Conservation (phyloP, 1,284 basidiomycete species). For the Fistulina hepatica region DNA sequence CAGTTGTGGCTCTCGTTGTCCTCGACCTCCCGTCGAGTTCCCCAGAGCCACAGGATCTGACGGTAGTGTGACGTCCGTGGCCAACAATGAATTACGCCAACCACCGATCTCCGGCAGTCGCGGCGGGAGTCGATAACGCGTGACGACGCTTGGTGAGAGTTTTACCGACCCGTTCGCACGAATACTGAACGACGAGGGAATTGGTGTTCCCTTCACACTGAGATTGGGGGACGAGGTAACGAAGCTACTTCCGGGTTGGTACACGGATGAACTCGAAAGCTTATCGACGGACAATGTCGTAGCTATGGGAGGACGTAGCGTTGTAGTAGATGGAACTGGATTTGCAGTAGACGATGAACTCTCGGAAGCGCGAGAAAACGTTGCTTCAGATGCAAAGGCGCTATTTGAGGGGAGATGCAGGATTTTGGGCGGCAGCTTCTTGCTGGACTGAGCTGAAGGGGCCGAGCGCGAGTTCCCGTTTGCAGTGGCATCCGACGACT, state of each 20-base stretch:
- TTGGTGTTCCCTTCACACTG: neutral
- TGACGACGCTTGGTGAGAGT: neutral
- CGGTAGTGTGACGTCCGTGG: no score
- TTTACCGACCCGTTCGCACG: neutral
- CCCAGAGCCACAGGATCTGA: no score
- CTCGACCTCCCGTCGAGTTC: no score
- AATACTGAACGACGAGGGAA: neutral
- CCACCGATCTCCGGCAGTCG: no score
- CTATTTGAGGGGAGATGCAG: neutral
- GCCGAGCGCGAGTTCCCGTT: neutral
- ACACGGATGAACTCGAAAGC: neutral
- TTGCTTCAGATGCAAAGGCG: neutral
- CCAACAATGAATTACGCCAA: no score
- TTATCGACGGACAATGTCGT: neutral
- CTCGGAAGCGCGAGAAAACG: neutral
- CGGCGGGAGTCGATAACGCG: neutral
- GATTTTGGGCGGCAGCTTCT: neutral
- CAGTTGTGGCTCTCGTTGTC: neutral
- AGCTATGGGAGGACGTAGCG: neutral
- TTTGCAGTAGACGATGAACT: neutral
- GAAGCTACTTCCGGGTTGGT: neutral
- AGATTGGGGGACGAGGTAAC: neutral
- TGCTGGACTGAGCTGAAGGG: neutral
- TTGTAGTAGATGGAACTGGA: neutral
- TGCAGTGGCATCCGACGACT: neutral